Base-by-base conservation (phyloP, 176 grass and related monocot genomes). In the Juncus inflexus region DNA sequence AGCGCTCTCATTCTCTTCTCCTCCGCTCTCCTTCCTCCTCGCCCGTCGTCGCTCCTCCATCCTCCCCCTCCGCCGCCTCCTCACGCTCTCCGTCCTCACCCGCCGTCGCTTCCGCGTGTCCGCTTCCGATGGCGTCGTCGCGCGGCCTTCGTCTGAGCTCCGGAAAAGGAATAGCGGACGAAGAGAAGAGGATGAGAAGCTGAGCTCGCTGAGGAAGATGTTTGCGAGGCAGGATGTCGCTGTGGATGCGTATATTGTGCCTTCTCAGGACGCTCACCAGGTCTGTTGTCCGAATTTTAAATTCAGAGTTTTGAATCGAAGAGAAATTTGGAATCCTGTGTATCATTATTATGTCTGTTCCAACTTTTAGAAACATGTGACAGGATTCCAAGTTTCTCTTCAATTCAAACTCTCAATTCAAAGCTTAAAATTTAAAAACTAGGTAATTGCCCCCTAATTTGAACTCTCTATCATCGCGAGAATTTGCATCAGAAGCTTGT, bases 181-280 rank as follows among this genome's bases (percentile, higher is more conserved):
- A 7, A n/a, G 11, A n/a, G 55, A 12, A 0, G 81, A 76, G 47
- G 84, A 91, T 52, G 87, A 88, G 77, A 96, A 89, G 69, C 87
- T 96, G 50, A 65, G 57, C 4, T 63, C 87, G 37, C 82, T 96
- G 37, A 79, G 87, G 35, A 55, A 77, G 9, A 77, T 96, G 38
- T 88, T 96, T 63, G n/a, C 70, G 36, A 82, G 84, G 53, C 81
- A 87, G 4, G 87, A 88, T 68, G 59, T 96, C 9, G 79, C 49
- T 6, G 83, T 96, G 58, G 91, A 96, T 67, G 91, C 84, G 4
- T 96, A 96, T 70, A 91, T 96, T 66, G 77, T 96, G 35, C 91
- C 91, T 13, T 96, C 91, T 37, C 87, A 96, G 79, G 91, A 96
- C 55, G 91, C 91, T 53, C 91, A 96, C 50, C 91, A 96, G 87